Evolutionary conservation across 495 filamentous ascomycete genomes (phyloP).

Genomic region (Podospora australis): DNA sequence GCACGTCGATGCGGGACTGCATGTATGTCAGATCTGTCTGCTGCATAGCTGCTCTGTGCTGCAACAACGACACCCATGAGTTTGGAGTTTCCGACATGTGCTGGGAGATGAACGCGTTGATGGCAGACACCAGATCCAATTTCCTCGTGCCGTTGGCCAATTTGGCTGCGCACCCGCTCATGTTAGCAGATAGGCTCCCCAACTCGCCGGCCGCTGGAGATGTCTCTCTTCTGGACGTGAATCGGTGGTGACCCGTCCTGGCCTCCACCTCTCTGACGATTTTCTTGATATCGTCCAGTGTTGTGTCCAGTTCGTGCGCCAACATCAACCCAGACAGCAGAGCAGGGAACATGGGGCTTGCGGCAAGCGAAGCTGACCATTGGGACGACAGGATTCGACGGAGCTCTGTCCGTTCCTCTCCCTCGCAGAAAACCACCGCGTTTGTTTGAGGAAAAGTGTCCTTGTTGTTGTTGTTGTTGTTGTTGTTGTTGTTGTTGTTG

Average conservation of each 20-base stretch:
- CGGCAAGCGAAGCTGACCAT: slow-evolving; percentile 11
- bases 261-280: slow-evolving; percentile 22
- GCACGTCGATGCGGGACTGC: slow-evolving; percentile 27
- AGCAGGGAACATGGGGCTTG: slow-evolving; percentile 25
- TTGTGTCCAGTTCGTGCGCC: slow-evolving; percentile 19
- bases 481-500: no score
- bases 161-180: slow-evolving; percentile 26
- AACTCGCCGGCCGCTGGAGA: slow-evolving; percentile 24
- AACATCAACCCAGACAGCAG: slow-evolving; percentile 21
- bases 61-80: slow-evolving; percentile 6
- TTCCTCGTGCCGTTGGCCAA: slow-evolving; percentile 26
- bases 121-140: slow-evolving; percentile 18
- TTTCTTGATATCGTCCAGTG: slow-evolving; percentile 23
- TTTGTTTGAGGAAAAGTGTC: not conserved
- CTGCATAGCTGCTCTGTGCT: slow-evolving; percentile 22
- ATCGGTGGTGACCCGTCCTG: slow-evolving; percentile 24
- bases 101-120: slow-evolving; percentile 19
- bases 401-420: slow-evolving; percentile 19
- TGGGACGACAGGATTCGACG: slow-evolving; percentile 12
- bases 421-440: slow-evolving; percentile 17
- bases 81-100: not conserved
- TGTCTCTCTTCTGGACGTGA: slow-evolving; percentile 18
- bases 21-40: slow-evolving; percentile 22
- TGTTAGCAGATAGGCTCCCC: slow-evolving; percentile 19
- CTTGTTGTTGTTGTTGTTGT: no score